Base-by-base conservation (phyloP, 2,329 filamentous ascomycete genomes). In the Fusarium longipes region DNA sequence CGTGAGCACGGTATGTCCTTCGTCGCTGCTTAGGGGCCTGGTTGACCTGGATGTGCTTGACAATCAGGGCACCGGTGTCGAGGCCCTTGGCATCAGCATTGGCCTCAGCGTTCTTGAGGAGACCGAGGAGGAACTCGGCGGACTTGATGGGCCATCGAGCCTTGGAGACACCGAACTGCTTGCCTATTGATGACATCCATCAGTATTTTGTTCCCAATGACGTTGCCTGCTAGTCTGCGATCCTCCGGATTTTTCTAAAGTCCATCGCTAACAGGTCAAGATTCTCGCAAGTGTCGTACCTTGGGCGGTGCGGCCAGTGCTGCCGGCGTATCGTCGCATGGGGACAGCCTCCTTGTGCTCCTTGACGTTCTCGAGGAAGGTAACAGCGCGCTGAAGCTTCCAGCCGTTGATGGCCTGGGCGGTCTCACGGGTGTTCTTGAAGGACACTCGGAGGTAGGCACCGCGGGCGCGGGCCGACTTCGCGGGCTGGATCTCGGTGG, bases 1-100 rank as follows among this genome's bases (percentile, higher is more conserved):
- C 96, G 89, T 99, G 96, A 73, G 96, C 96, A 90, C 96, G 94
- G 92, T 99, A 99, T 81, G 96, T 99, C 84, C 96, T 91, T 86
- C 96, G 90, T 82, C 96, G 91, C 89, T 98, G 95, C 91, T 98
- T 98, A 79, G 96, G 96, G 77, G 96, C 96, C 89, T 99, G 96
- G 93, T 99, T 99, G 89, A 99, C 96, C 88, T 99, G 96, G 86
- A 99, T 99, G 92, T 97, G 96, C 93, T 97, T 97, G 86, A 99
- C 92, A 81, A 98, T 86, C 81, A 99, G 88, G 89, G 96, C 96
- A 86, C 90, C 91, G 81, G 94, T 98, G 86, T 99, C 93, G 79
- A 97, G 93, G 79, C 94, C 93, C 89, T 97, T 97, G 83, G 92
- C 92, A 78, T 97, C 94, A 82, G 93, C 93, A 84, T 97, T 97